Evolutionary conservation across 257 asterid species (phyloP).

Genomic region (Scutellaria baicalensis): DNA sequence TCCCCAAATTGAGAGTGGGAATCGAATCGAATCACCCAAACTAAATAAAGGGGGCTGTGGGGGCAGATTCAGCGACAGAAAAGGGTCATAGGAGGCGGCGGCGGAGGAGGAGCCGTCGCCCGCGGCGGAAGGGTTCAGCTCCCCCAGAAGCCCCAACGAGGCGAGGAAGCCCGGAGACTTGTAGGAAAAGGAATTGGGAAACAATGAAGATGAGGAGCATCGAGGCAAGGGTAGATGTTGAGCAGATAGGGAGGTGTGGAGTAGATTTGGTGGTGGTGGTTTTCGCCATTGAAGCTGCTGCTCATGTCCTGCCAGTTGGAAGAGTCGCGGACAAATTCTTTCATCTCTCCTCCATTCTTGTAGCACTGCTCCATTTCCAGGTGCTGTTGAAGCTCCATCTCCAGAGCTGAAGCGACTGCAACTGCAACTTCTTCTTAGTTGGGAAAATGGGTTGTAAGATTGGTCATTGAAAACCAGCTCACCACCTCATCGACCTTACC

Average conservation of each 20-base stretch:
- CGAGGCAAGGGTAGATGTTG: constrained; percentile 62
- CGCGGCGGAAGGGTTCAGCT: too few relatives aligned
- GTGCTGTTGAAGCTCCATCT: constrained; percentile 61
- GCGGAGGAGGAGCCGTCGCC: constrained; percentile 16
- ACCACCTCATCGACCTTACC: too few relatives aligned
- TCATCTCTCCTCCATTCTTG: constrained; percentile 20
- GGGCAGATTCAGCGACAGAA: constrained; percentile 59
- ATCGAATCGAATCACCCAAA: too few relatives aligned
- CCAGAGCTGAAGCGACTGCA: constrained; percentile 41
- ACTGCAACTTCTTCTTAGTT: not conserved
- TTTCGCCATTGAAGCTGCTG: constrained; percentile 10
- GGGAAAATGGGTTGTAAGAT: constrained; percentile 15
- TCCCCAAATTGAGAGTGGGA: too few relatives aligned
- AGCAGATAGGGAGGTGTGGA: constrained; percentile 51
- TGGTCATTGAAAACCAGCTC: too few relatives aligned
- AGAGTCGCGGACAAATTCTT: constrained; percentile 25
- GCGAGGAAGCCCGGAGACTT: constrained; percentile 40
- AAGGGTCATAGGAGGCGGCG: constrained; percentile 66
- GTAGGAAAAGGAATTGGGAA: constrained; percentile 43
- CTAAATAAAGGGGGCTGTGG: constrained; percentile 93
- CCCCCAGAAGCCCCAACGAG: constrained; percentile 69
- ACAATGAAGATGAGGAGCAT: constrained; percentile 35
- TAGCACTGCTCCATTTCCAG: constrained; percentile 41
- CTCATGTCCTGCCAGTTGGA: constrained; percentile 50
- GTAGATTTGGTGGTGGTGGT: constrained; percentile 9